These are phyloP conservation scores for Krasilnikovozyma curviuscula DNA, from an alignment of 768 basidiomycete species.

Conservation along the genomic window DNA sequence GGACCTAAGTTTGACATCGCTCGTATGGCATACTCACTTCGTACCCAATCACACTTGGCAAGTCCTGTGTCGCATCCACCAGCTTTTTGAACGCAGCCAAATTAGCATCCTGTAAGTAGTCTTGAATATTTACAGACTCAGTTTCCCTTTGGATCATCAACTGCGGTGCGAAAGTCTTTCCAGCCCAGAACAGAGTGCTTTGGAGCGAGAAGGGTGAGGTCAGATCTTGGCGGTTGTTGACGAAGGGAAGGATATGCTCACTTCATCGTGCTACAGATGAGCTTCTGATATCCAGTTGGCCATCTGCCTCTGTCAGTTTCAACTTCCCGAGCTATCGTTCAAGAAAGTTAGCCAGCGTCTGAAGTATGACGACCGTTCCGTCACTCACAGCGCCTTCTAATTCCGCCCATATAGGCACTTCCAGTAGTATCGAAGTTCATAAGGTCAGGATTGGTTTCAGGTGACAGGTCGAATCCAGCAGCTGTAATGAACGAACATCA, in stretches of 20 bases:
- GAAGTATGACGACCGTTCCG: no score
- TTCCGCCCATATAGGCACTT: conserved; percentile 43
- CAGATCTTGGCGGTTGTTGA: not conserved
- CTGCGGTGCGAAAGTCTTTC: conserved; percentile 66
- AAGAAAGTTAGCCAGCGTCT: no score
- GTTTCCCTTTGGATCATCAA: conserved; percentile 32
- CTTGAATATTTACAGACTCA: conserved; percentile 46
- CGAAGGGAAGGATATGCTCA: conserved; percentile 5
- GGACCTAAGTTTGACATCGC: not conserved
- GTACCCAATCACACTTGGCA: conserved; percentile 63
- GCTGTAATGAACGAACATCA: no score
- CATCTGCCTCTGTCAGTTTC: conserved; percentile 5
- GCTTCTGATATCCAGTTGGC: conserved; percentile 53
- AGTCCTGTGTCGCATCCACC: conserved; percentile 44
- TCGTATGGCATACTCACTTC: not conserved
- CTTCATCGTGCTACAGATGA: conserved; percentile 72
- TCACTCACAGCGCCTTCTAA: no score
- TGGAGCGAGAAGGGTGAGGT: not conserved
- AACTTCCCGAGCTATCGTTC: no score
- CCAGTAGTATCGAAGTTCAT: conserved; percentile 57
- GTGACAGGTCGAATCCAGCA: conserved; percentile 71
- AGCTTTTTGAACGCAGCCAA: conserved; percentile 55
- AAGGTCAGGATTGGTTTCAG: conserved; percentile 20
- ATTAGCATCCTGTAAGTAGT: conserved; percentile 64
- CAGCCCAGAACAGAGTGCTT: conserved; percentile 86